phyloP scores from a whole-genome alignment of 257 asterid genomes.

The Plantago ovata region DNA sequence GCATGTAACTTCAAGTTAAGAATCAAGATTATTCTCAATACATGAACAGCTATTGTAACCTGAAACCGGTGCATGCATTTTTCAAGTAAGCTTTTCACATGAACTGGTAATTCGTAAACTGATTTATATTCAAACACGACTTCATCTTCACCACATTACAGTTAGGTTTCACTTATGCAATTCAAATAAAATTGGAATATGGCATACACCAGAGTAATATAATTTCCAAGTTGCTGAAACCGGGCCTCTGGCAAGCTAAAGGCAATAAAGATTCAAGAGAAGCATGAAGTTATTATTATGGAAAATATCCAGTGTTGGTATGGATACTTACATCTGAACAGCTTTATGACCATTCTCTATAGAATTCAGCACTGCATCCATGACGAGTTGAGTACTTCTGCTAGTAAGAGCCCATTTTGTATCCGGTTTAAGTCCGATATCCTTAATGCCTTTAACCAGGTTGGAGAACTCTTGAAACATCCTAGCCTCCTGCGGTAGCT shows the following conservation, averaged over 20 bases:
- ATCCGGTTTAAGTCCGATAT: conserved; percentile 34
- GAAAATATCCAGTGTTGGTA: neutral
- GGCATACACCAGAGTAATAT: too few species aligned
- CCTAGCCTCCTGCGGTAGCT: conserved; percentile 61
- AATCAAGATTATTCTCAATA: too few species aligned
- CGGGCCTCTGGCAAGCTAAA: neutral
- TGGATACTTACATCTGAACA: conserved; percentile 31
- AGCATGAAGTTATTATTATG: neutral
- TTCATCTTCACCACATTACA: too few species aligned
- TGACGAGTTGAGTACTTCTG: conserved; percentile 54
- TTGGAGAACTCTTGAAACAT: conserved; percentile 63
- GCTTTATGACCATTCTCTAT: conserved; percentile 50
- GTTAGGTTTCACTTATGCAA: too few species aligned
- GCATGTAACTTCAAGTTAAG: too few species aligned
- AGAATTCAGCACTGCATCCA: conserved; percentile 66
- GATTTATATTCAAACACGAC: too few species aligned
- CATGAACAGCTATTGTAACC: too few species aligned
- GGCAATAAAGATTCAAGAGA: neutral
- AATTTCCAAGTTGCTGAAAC: too few species aligned
- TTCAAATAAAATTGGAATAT: too few species aligned
- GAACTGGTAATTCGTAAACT: too few species aligned
- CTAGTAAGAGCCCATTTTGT: conserved; percentile 55
- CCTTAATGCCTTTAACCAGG: conserved; percentile 44
- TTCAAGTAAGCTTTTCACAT: too few species aligned
- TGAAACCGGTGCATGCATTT: too few species aligned